A percentile compares a stretch with the other conserved stretches of the same genome.
Conservation (phyloP, 768 basidiomycete genomes). For the Leccinum longicurvipes region DNA sequence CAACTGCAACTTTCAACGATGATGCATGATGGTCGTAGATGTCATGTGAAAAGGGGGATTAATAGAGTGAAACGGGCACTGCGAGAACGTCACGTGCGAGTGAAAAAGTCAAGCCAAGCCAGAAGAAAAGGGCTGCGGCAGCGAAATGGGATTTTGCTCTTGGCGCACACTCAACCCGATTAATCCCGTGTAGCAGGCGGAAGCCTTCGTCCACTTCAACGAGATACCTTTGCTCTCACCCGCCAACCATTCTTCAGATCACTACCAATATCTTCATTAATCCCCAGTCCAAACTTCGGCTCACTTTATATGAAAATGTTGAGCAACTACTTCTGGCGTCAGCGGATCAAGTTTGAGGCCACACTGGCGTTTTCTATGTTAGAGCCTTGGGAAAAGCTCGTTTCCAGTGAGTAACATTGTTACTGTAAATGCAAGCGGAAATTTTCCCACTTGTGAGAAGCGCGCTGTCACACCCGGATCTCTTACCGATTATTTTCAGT, state of each 20-base stretch:
- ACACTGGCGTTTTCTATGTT: conserved; percentile 61
- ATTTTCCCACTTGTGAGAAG: background rate
- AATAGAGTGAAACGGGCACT: too few species aligned
- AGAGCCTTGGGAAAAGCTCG: conserved; percentile 67
- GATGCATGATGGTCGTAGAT: too few species aligned
- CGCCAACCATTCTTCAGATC: background rate
- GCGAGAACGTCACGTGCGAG: background rate
- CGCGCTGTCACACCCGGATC: background rate
- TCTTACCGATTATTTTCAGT: conserved; percentile 32
- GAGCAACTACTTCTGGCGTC: conserved; percentile 30
- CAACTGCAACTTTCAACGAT: too few species aligned
- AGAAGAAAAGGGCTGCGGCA: conserved; percentile 6
- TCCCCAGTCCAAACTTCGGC: background rate
- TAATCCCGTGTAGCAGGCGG: conserved; percentile 1
- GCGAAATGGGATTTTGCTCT: background rate
- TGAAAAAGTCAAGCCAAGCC: background rate
- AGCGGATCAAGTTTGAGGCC: conserved; percentile 41
- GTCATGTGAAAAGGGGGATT: too few species aligned
- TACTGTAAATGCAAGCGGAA: background rate
- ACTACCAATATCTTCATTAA: background rate
- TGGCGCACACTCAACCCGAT: background rate
- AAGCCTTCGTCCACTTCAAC: background rate
- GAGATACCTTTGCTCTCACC: background rate
- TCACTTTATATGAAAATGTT: conserved; percentile 24
- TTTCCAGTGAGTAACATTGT: conserved; percentile 46